Percentiles rank a stretch among this genome's conserved stretches.
Conservation (phyloP, 148 eudicot genomes). For the Vaccinium vitisidaea region DNA sequence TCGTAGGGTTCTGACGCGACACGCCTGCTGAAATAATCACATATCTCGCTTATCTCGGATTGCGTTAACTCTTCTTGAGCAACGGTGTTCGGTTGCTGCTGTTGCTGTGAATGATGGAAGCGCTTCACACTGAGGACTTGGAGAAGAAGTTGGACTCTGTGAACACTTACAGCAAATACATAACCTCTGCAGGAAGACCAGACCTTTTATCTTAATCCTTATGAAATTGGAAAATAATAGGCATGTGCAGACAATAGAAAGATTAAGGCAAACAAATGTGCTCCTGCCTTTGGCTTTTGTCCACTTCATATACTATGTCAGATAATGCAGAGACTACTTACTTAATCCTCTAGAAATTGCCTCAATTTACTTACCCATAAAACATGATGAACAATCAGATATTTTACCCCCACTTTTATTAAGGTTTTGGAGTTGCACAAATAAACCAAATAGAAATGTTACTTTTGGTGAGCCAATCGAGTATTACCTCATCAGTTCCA, state of each 20-base stretch:
- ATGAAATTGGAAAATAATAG: background rate
- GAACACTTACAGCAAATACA: conserved; percentile 98
- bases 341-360: background rate
- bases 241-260: background rate
- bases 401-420: background rate
- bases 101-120: conserved; percentile 82
- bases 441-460: background rate
- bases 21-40: conserved; percentile 92
- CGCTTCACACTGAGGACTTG: conserved; percentile 94
- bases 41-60: conserved; percentile 87
- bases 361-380: background rate
- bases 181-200: conserved; percentile 62
- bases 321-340: background rate
- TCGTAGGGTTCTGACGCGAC: conserved; percentile 99
- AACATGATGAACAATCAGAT: background rate
- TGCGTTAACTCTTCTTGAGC: conserved; percentile 81
- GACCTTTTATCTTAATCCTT: background rate
- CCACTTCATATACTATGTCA: background rate
- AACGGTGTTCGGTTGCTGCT: conserved; percentile 59
- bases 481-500: background rate
- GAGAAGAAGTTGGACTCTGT: conserved; percentile 95
- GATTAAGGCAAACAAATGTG: background rate
- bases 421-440: background rate
- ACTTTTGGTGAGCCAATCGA: background rate
- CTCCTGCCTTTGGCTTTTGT: background rate